phyloP scores from a whole-genome alignment of 2,329 filamentous ascomycete genomes.

The Claviceps spartinae region DNA sequence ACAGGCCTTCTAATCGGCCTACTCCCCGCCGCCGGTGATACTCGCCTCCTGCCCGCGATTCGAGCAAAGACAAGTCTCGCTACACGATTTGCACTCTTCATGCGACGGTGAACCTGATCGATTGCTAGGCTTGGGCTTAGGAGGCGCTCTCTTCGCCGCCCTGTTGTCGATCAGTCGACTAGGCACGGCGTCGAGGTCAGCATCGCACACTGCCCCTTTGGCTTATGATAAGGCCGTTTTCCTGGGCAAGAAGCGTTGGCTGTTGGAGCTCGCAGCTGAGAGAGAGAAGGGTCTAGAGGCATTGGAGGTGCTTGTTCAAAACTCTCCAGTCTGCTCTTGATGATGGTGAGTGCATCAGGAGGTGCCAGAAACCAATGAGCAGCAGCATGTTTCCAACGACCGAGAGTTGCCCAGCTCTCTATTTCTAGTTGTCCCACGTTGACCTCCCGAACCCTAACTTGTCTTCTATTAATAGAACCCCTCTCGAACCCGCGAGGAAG shows the following conservation, averaged over 20 bases:
- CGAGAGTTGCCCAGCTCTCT: neutral
- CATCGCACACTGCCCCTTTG: constrained; percentile 11
- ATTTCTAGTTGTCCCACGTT: neutral
- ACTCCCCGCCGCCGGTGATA: neutral
- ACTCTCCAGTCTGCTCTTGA: constrained; percentile 26
- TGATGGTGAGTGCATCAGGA: constrained; percentile 31
- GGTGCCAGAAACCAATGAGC: neutral
- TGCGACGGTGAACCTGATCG: constrained; percentile 20
- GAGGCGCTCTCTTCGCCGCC: constrained; percentile 19
- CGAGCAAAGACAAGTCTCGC: neutral
- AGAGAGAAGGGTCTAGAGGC: constrained; percentile 16
- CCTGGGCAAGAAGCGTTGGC: constrained; percentile 5
- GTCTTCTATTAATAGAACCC: constrained; percentile 34
- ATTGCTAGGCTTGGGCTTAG: constrained; percentile 15
- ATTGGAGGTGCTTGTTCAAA: constrained; percentile 19
- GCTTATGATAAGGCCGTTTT: constrained; percentile 16
- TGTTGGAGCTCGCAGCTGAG: constrained; percentile 12
- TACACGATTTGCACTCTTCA: constrained; percentile 7
- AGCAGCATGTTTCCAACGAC: neutral
- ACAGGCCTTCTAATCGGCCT: neutral
- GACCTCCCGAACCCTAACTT: neutral
- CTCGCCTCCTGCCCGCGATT: neutral
- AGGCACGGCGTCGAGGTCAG: constrained; percentile 11
- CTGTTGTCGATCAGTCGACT: constrained; percentile 11
- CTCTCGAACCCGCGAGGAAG: constrained; percentile 40